Conservation (phyloP, 441 rosid genomes). For the Syzygium malaccense region DNA sequence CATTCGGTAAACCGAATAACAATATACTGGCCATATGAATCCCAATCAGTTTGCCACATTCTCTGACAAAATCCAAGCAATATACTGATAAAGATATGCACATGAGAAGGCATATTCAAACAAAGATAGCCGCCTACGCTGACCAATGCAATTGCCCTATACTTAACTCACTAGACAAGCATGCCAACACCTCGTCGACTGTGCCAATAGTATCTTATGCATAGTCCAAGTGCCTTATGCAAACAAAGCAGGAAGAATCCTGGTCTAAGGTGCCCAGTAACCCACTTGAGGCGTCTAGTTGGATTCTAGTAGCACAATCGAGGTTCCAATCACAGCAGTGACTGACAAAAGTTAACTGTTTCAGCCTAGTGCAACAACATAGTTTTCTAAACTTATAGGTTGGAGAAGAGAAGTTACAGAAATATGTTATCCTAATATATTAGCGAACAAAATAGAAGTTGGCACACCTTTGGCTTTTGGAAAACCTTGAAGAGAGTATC, state of each 20-base stretch:
- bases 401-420: background rate
- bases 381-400: background rate
- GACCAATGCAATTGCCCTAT: background rate
- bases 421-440: background rate
- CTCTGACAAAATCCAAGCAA: no score
- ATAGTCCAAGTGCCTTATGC: background rate
- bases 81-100: no score
- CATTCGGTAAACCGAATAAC: rapidly evolving
- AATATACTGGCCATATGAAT: background rate
- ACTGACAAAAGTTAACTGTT: background rate
- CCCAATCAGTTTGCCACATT: no score
- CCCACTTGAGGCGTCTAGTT: background rate
- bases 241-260: background rate
- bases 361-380: background rate
- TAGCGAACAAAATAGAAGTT: background rate
- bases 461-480: slow-evolving; percentile 49
- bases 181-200: background rate
- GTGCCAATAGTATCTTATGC: background rate
- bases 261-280: background rate
- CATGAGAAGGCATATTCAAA: background rate
- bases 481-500: slow-evolving; percentile 75
- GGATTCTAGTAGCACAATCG: background rate
- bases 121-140: background rate
- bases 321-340: background rate
- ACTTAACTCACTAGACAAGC: background rate